Evolutionary conservation across 768 basidiomycete genomes (phyloP).

Genomic region (Suillus subaureus): DNA sequence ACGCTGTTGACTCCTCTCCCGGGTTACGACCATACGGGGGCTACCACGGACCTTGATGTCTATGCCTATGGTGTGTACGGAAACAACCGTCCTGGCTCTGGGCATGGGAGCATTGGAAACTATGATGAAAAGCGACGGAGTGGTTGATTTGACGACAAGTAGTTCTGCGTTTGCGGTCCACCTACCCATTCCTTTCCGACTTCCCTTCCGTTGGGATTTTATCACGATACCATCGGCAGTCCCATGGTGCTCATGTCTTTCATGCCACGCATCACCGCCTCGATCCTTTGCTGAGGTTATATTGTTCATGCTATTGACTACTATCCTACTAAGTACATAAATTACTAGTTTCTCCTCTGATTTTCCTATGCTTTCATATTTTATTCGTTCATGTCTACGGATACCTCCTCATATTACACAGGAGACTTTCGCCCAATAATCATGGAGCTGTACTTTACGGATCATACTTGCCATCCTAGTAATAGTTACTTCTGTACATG

Average conservation of each 20-base stretch:
- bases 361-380: conserved; percentile 27
- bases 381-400: conserved; percentile 31
- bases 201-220: neutral
- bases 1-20: conserved; percentile 73
- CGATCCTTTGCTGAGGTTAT: conserved; percentile 1
- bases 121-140: conserved; percentile 25
- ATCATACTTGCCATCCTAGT: conserved; percentile 4
- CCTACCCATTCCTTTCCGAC: neutral
- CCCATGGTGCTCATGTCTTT: conserved; percentile 4
- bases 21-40: conserved; percentile 48
- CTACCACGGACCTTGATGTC: conserved; percentile 14
- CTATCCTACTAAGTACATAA: conserved; percentile 13
- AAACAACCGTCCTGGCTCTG: conserved; percentile 42
- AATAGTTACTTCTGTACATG: conserved; percentile 6
- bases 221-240: neutral
- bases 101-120: conserved; percentile 34
- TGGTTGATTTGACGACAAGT: conserved; percentile 5
- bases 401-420: conserved; percentile 3
- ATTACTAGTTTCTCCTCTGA: conserved; percentile 5
- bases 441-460: conserved; percentile 10
- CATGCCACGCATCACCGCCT: neutral
- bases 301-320: conserved; percentile 10
- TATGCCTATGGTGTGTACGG: conserved; percentile 41
- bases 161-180: neutral
- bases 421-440: conserved; percentile 19